A percentile compares a stretch with the other conserved stretches of the same genome.
Conservation (phyloP, 495 filamentous ascomycete genomes). For the Penicillium ochrochloron region DNA sequence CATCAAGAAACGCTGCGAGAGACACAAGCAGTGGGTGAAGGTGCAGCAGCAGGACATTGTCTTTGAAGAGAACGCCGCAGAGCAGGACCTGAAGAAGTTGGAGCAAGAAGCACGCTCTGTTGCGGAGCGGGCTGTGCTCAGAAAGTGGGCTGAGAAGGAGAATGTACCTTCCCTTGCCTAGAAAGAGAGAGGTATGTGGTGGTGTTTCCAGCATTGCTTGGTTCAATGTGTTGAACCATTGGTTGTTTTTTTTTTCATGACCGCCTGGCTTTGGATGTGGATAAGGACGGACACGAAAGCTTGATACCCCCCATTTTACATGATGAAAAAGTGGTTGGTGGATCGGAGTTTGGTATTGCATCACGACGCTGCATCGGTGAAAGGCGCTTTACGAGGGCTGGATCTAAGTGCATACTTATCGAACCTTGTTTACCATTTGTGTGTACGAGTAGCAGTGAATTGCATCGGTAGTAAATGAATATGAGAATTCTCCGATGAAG, state of each 20-base stretch:
- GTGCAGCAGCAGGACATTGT: constrained; percentile 54
- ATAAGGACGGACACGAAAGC: constrained; percentile 19
- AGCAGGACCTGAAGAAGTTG: constrained; percentile 44
- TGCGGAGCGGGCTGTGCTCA: constrained; percentile 51
- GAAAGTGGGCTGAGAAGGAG: constrained; percentile 49
- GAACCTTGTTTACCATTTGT: constrained; percentile 1
- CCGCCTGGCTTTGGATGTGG: no score
- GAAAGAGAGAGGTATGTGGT: constrained; percentile 13
- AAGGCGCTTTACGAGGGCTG: constrained; percentile 28
- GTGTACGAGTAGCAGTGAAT: constrained; percentile 28
- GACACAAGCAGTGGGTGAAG: constrained; percentile 58
- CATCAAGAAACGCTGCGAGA: constrained; percentile 56
- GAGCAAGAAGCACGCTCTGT: constrained; percentile 53
- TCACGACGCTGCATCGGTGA: constrained; percentile 22
- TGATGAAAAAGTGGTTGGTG: constrained; percentile 27
- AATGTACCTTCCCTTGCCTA: constrained; percentile 30
- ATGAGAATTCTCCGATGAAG: not conserved
- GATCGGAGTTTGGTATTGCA: constrained; percentile 38
- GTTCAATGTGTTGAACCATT: not conserved
- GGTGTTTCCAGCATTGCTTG: constrained; percentile 1
- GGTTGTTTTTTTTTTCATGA: no score
- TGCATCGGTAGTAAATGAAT: constrained; percentile 18
- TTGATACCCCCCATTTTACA: constrained; percentile 38
- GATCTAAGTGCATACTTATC: constrained; percentile 16
- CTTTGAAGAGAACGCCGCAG: constrained; percentile 51